Conservation (phyloP, 768 basidiomycete genomes). For the Rhodosporidiobolus sp. region DNA sequence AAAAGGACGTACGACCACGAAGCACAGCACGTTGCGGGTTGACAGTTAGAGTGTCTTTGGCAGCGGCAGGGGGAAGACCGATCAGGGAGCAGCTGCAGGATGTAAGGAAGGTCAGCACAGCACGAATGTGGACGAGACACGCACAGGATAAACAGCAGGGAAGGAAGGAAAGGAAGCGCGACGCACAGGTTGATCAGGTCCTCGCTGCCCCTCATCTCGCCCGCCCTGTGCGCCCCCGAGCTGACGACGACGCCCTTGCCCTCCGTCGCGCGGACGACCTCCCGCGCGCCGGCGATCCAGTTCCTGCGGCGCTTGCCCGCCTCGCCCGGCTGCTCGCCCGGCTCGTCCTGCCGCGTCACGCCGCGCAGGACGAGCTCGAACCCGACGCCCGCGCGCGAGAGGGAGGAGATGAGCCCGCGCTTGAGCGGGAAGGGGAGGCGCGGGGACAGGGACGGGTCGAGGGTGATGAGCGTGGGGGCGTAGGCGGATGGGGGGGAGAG, state of each 20-base stretch:
- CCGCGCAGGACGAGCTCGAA: constrained; percentile 64
- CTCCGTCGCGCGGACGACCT: constrained; percentile 74
- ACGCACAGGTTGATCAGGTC: constrained; percentile 75
- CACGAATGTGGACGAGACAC: not conserved
- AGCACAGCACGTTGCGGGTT: constrained; percentile 37
- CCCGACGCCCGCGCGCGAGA: constrained; percentile 73
- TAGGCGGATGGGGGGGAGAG: constrained; percentile 70
- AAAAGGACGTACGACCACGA: constrained; percentile 30
- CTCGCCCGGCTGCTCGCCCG: constrained; percentile 52
- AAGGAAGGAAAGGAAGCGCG: not conserved
- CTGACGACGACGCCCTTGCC: constrained; percentile 72
- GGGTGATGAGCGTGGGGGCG: constrained; percentile 74
- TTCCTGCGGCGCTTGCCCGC: constrained; percentile 52
- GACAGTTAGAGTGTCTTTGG: constrained; percentile 34
- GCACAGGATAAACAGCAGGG: too few species aligned
- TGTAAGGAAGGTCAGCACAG: not conserved
- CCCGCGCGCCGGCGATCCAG: constrained; percentile 83
- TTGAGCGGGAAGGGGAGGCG: constrained; percentile 77
- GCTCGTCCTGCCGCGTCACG: constrained; percentile 23
- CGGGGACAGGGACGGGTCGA: constrained; percentile 68
- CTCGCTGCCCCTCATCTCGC: constrained; percentile 65
- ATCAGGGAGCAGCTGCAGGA: constrained; percentile 29
- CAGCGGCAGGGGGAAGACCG: constrained; percentile 24
- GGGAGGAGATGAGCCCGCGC: constrained; percentile 75
- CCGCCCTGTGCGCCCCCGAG: constrained; percentile 61